Base-by-base conservation (phyloP, 306 rosid genomes). In the Vachellia collinsii region DNA sequence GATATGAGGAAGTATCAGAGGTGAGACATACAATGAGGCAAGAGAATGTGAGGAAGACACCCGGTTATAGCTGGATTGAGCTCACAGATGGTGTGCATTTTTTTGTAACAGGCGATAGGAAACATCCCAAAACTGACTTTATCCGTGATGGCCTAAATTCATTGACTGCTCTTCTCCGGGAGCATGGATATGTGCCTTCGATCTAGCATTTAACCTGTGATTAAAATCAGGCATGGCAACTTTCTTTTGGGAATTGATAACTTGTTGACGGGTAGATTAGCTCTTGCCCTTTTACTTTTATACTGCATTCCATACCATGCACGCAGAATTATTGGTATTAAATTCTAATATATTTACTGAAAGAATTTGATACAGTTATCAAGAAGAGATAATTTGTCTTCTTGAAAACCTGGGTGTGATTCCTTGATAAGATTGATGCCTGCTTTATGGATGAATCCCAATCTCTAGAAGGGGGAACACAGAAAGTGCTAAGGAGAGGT, bases 11-110 rank as follows among this genome's bases (percentile, higher is more conserved):
- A 72, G 97, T 90, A 76, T 83, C 85, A 36, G 91, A 81, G 83
- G 79, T 91, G 85, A 91, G 97, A 80, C 74, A 87, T 67, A 70
- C 91, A 37, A 91, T 94, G 97, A 91, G 64, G 86, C 87, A 90
- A 75, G 91, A 90, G 61, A 89, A 89, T 81, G 94, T 94, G 70
- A 89, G 86, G 81, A 94, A 94, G 87, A 87, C 82, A 74, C 97
- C 94, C 1, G 94, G 97, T 3, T 92, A 92, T 86, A 91, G 97
- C 82, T 92, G 95, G 97, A 91, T 93, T 80, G 98, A 90, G 88
- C 97, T 92, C 70, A 79, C 86, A 82, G 84, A 86, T 85, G 97
- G 97, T 25, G 83, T 92, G 74, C 95, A 88, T 74, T 83, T 86
- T 80, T 94, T 92, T 79, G 76, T 83, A 67, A 92, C 88, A 0